Base-by-base conservation (phyloP, 202 grass and related monocot genomes). In the Hordeum pubiflorum region DNA sequence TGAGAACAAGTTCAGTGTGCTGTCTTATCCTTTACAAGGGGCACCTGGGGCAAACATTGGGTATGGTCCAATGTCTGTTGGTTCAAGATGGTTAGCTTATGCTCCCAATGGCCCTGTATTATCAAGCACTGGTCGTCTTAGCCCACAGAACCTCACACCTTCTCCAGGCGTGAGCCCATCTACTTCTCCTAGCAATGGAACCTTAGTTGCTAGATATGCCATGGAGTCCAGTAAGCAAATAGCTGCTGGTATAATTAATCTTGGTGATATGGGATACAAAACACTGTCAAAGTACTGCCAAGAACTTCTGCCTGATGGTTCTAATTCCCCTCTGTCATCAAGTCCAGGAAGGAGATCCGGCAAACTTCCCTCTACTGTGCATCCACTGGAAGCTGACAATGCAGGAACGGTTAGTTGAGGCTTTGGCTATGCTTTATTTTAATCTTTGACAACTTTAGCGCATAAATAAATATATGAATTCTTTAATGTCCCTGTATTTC, bases 121-220 rank as follows among this genome's bases (percentile, higher is more conserved):
- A 58, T 87, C 97, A 81, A 99, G 78, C 85, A 91, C 89, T 32
- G 92, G 97, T 20, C 92, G 91, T 75, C 81, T 99, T 38, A 99
- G 97, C 80, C 97, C 97, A 76, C 92, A 99, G 72, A 99, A 99
- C 43, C 89, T 99, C 79, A 99, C 87, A 41, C 90, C 90, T 57
- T 99, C 96, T 5, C 97, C 97, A 81, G 97, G 97, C 81, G 97
- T 96, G 31, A 99, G 97, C 87, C 97, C 92, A 46, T 99, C 97
- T 83, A 99, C 97, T 52, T 96, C 92, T 59, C 97, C 97, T 76
- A 86, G 97, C 75, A 93, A 86, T 29, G 97, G 97, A 80, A 99
- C 87, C 79, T 88, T 99, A 74, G 97, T 99, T 87, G 97, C 97
- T 88, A 89, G 93, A 75, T 99, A 99, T 90, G 97, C 97, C 40